Evolutionary conservation across 2,329 filamentous ascomycete genomes (phyloP), one percentile per base, ranked within the genome.

Genomic region (Trichoderma guizhouense): DNA sequence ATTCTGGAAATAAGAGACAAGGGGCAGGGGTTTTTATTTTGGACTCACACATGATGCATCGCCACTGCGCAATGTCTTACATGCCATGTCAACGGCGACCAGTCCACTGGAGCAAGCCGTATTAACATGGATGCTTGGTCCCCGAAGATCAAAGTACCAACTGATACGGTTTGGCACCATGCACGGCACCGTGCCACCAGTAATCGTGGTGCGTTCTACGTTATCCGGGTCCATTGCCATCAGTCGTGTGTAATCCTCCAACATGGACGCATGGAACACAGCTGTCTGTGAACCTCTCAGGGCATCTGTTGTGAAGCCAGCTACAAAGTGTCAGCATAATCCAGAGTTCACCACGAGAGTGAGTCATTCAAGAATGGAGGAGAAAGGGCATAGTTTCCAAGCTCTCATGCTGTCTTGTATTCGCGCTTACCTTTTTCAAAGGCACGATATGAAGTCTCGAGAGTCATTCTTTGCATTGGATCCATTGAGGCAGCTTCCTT

Each of bases 31-130:
- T n/a, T n/a, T n/a, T n/a, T n/a, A n/a, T n/a, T n/a, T n/a, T n/a
- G n/a, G n/a, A 39, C 71, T 57, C 24, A 63, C 69, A 71, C 30
- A 47, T 21, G 47, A 58, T 12, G 53, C 71, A 79, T 88, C 84
- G 9, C 84, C 84, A 0, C 79, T 74, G 11, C 82, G 78, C 64
- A 87, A 75, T 71, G n/a, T 63, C 36, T 72, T 62, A 53, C 64
- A 72, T 2, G 64, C 70, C 55, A 72, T 39, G 6, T 87, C 83
- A 0, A 87, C 76, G 0, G 84, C 84, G 0, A 84, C 80, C 2
- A 87, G 76, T 55, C 82, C 83, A 26, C 82, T 82, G 0, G 85
- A 87, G 72, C 86, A 88, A 0, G 84, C 86, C 0, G 86, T 87
- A 66, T 87, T 84, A 1, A 87, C 79, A 0, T 84, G 85, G 74